Conservation (phyloP, 352 stramenopile species). For the Phytophthora hibernalis region DNA sequence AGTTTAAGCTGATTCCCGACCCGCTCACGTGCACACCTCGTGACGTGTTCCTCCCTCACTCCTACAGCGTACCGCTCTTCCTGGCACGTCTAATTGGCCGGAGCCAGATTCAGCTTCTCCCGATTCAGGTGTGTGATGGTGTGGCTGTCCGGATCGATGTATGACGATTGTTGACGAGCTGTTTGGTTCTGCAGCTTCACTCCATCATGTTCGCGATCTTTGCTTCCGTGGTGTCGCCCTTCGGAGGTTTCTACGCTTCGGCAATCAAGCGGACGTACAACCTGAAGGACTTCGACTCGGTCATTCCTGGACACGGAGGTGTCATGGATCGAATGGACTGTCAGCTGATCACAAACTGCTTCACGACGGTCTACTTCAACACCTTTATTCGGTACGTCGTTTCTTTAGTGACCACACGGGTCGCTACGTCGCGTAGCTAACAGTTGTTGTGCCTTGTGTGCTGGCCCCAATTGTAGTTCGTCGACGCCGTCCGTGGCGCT, state of each 20-base stretch:
- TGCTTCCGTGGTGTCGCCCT: constrained; percentile 98
- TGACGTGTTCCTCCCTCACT: constrained; percentile 65
- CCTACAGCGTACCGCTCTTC: constrained; percentile 72
- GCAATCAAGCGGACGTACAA: constrained; percentile 99
- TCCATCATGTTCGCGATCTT: constrained; percentile 97
- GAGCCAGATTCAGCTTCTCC: constrained; percentile 83
- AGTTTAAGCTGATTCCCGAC: constrained; percentile 73
- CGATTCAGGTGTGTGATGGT: constrained; percentile 81
- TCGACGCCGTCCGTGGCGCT: constrained; percentile 64
- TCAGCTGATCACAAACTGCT: constrained; percentile 95
- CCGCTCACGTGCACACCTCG: constrained; percentile 68
- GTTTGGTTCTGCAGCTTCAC: constrained; percentile 85
- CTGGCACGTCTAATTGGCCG: constrained; percentile 83
- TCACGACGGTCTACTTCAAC: constrained; percentile 98
- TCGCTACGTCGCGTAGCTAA: not conserved
- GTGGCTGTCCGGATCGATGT: not conserved
- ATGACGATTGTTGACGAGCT: not conserved
- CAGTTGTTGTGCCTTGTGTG: not conserved
- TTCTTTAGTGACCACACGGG: not conserved
- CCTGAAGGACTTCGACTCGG: constrained; percentile 99
- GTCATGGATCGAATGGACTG: constrained; percentile 99
- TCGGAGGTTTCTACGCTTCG: constrained; percentile 98
- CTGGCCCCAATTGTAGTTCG: constrained; percentile 46
- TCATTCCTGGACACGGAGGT: constrained; percentile 98
- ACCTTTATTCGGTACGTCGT: constrained; percentile 93